Percentiles rank a stretch among this genome's conserved stretches.
Evolutionary conservation across 2,329 filamentous ascomycete genomes (phyloP).

Genomic region (Fusarium virguliforme): DNA sequence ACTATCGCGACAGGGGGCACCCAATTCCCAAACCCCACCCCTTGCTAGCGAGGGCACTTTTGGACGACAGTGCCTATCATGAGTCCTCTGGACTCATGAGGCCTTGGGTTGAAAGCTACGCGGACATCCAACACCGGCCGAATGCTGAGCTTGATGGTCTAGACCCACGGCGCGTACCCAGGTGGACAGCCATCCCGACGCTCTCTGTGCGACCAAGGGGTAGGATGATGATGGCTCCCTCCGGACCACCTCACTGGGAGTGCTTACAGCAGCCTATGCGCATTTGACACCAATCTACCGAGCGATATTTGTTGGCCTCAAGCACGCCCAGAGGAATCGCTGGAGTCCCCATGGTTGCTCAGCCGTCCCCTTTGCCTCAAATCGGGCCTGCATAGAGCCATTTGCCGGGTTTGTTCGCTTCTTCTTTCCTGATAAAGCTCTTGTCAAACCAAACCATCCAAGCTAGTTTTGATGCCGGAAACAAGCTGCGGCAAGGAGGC

Average conservation of each 20-base stretch:
- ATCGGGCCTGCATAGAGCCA: conserved; percentile 31
- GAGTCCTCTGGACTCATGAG: background rate
- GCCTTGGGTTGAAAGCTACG: background rate
- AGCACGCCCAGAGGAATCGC: conserved; percentile 18
- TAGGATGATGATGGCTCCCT: background rate
- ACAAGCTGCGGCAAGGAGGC: conserved; percentile 28
- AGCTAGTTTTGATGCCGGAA: conserved; percentile 27
- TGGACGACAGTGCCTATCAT: background rate
- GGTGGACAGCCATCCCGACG: conserved; percentile 3
- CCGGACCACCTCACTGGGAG: conserved; percentile 6
- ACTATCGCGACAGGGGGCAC: background rate
- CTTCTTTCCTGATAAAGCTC: conserved; percentile 57
- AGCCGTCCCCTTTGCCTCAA: conserved; percentile 32
- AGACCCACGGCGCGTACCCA: conserved; percentile 8
- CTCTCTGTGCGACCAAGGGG: conserved; percentile 8
- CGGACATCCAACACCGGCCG: background rate
- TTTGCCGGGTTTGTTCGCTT: conserved; percentile 60
- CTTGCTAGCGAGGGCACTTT: background rate
- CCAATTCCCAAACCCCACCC: background rate
- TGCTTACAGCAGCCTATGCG: conserved; percentile 9
- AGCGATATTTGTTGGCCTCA: background rate
- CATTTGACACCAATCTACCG: background rate
- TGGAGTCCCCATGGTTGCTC: conserved; percentile 18
- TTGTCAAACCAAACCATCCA: conserved; percentile 45
- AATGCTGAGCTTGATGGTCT: conserved; percentile 1